Conservation (phyloP, 495 filamentous ascomycete genomes). For the Aspergillus panamensis region DNA sequence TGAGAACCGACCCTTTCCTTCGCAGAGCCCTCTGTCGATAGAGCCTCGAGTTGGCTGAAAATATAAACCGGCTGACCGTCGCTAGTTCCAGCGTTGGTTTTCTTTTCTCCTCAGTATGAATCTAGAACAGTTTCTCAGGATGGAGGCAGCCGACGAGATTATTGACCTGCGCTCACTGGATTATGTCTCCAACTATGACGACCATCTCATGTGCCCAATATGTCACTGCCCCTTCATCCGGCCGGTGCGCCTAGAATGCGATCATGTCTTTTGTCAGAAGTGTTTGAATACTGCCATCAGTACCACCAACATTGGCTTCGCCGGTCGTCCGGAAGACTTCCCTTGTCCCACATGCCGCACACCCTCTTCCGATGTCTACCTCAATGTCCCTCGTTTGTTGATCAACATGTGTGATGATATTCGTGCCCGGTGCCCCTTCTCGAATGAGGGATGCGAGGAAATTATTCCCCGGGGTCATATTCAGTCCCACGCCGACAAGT, state of each 20-base stretch:
- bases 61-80: not conserved
- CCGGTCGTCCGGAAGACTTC: slow-evolving; percentile 38
- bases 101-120: slow-evolving; percentile 26
- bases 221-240: slow-evolving; percentile 72
- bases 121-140: slow-evolving; percentile 33
- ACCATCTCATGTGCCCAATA: slow-evolving; percentile 79
- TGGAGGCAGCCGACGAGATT: slow-evolving; percentile 33
- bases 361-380: slow-evolving; percentile 34
- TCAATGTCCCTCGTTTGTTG: slow-evolving; percentile 51
- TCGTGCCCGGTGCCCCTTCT: slow-evolving; percentile 66
- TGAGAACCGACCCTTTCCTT: slow-evolving; percentile 4
- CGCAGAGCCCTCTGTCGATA: not conserved
- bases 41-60: not conserved
- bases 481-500: slow-evolving; percentile 68
- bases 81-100: not conserved
- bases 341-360: slow-evolving; percentile 47
- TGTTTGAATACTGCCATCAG: slow-evolving; percentile 63
- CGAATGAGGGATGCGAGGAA: slow-evolving; percentile 58
- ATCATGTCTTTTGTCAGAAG: slow-evolving; percentile 69
- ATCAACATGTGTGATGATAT: slow-evolving; percentile 72
- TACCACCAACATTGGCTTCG: slow-evolving; percentile 22
- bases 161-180: slow-evolving; percentile 70
- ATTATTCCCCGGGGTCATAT: slow-evolving; percentile 63
- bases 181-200: slow-evolving; percentile 64
- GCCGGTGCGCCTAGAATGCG: slow-evolving; percentile 70